Evolutionary conservation across 768 basidiomycete species (phyloP), one percentile per base, ranked within the genome.

Genomic region (Candolleomyces eurysporus): DNA sequence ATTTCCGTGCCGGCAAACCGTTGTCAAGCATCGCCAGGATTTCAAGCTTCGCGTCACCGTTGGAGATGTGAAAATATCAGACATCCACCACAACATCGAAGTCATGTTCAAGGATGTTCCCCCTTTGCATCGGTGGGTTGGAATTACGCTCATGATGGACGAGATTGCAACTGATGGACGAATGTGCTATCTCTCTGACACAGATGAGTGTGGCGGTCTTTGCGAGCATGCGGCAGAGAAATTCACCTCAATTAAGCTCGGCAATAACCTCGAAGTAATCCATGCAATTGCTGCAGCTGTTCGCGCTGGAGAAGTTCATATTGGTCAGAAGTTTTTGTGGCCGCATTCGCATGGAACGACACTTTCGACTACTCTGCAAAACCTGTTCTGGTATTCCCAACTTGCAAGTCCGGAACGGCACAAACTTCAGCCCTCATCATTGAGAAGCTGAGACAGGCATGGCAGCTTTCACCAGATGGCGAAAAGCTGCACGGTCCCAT

Each of bases 321-420:
- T 73, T 48, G 73, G 66, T 4, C 55, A 71, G 73, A 75, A 57
- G 60, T 66, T 6, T 67, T 71, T 55, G 72, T 74, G 1, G 66
- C 64, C 13, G 71, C 71, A 2, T 58, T 72, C 42, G 57, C 66
- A 0, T 62, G 64, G 11, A 62, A 67, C 58, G 63, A 63, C 43
- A 55, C 63, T 32, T 56, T 21, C 0, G 59, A 59, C 19, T 69
- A 69, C 40, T 66, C 66, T 16, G 68, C 70, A 0, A 62, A 50
- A 50, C 68, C 67, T 22, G 65, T 67, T 0, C 39, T 69, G 5
- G 30, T 71, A 9, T 49, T 62, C 4, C 63, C 69, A 0, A 68
- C 67, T 4, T 71, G 70, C 62, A 71, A 71, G 49, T 26, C 58
- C 32, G 64, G 65, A 7, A 21, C 45, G 2, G 65, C 36, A 43